Base-by-base conservation (phyloP, 2,329 filamentous ascomycete genomes). In the Mariannaea sp. region DNA sequence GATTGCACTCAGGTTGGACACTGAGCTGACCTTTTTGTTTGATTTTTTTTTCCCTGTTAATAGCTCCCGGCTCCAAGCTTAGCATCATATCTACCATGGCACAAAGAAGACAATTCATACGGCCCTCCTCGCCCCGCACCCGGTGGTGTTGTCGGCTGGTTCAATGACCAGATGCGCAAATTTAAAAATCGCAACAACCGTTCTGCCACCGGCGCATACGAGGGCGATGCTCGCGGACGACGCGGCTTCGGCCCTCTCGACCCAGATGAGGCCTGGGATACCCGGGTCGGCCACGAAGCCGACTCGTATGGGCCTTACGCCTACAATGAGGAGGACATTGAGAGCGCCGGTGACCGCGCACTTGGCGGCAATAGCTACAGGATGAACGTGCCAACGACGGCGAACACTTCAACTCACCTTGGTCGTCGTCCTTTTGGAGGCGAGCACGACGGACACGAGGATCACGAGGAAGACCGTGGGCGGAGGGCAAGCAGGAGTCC, bases 251-350 rank as follows among this genome's bases (percentile, higher is more conserved):
- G 86, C 2, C 78, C 85, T 4, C 80, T 91, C 39, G 90, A 94
- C 66, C 89, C 89, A 1, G 90, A 95, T 68, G 89, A 92, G 67
- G 89, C 90, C 2, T 96, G 91, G 91, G 90, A 94, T 73, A 75
- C 89, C 58, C 79, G 89, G 55, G 89, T 95, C 4, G 89, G 88
- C 53, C 80, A 85, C 62, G 89, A 92, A 70, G 83, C 86, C 14
- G 85, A 88, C 66, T 75, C 73, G 10, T 85, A 86, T 68, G 82
- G 82, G 5, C 29, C 29, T 10, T 32, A 32, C 13, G 29, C 29
- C 17, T 90, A 90, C 71, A 87, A 90, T 67, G 90, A 93, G 69
- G 88, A 90, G 73, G 60, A 66, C 5, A 51, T 57, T 46, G 70
- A 69, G 74, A 72, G 29, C 7, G 38, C 17, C 19, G 22, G 39